Evolutionary conservation across 345 rosid species (phyloP), one percentile per base, ranked within the genome.

Genomic region (Ceriops tagal): DNA sequence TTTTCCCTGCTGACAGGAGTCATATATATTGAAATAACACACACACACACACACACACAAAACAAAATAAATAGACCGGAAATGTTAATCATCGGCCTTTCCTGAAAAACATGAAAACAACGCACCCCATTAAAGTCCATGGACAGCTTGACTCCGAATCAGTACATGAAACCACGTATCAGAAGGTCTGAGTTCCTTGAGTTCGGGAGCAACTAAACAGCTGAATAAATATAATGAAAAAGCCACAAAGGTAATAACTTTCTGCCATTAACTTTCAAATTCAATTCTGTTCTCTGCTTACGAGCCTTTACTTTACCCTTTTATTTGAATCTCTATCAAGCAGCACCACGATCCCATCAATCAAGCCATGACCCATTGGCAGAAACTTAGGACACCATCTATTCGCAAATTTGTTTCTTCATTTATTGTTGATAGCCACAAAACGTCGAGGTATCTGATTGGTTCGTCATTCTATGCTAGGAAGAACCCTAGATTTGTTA

Each of bases 321-420:
- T 56, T 56, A 56, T 56, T 27, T 24, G 59, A 9, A 61, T 32
- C 31, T 49, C 47, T 47, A 1, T 24, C 24, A 18, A 43, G 22
- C 46, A 27, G 46, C 49, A 11, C 7, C 24, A 18, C 1, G 28
- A 27, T 65, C 21, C 51, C 27, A 22, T 37, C 65, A 21, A 46
- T 9, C 2, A 68, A 20, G 39, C 72, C 74, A 83, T 88, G 93
- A 75, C 53, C 77, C 69, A 57, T 43, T 65, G 63, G 67, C 74
- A 61, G 59, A 87, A 78, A 64, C 81, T 78, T 79, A 65, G 75
- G 71, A 67, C 73, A 65, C 62, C 66, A 28, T 70, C 73, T 65
- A 64, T 86, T 69, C 79, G 78, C 77, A 85, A 71, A 62, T 82
- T 88, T 81, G 81, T 79, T 13, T 80, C 77, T 51, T 73, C 81